Percentiles rank a stretch among this genome's conserved stretches.
phyloP scores from a whole-genome alignment of 1,284 basidiomycete genomes.

The Trichosporon asahii region DNA sequence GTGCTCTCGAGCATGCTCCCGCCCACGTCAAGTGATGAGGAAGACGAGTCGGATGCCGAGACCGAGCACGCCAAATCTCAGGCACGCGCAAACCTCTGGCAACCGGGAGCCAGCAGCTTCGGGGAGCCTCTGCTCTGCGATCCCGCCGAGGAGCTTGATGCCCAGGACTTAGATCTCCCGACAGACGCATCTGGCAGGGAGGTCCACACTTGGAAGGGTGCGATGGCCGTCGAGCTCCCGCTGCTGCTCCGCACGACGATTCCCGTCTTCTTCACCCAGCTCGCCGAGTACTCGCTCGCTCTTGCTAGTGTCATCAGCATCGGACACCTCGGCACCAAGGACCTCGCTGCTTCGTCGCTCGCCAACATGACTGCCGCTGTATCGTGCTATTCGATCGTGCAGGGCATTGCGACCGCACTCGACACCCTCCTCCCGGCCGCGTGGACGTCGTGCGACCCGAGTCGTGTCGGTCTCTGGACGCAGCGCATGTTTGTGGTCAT shows the following conservation, averaged over 20 bases:
- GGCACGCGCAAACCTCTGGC: conserved; percentile 5
- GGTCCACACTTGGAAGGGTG: conserved; percentile 16
- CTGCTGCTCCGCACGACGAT: conserved; percentile 42
- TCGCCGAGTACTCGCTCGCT: conserved; percentile 52
- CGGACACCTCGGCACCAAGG: conserved; percentile 69
- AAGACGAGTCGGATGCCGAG: conserved; percentile 10
- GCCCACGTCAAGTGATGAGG: conserved; percentile 14
- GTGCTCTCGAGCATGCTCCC: conserved; percentile 16
- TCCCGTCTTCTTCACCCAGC: conserved; percentile 50
- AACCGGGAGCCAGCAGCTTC: conserved; percentile 5
- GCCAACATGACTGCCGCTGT: conserved; percentile 40
- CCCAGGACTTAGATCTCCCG: conserved; percentile 48
- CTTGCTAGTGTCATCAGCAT: conserved; percentile 64
- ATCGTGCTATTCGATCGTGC: conserved; percentile 68
- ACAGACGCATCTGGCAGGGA: conserved; percentile 24
- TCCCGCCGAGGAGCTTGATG: conserved; percentile 48
- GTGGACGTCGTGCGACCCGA: conserved; percentile 79
- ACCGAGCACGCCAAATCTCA: not conserved
- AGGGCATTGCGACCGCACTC: conserved; percentile 76
- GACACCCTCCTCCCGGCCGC: conserved; percentile 87
- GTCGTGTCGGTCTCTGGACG: conserved; percentile 83
- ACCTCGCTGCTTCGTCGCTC: conserved; percentile 70
- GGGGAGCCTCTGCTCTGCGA: conserved; percentile 28
- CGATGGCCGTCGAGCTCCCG: conserved; percentile 36
- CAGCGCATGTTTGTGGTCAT: conserved; percentile 78